A percentile compares a stretch with the other conserved stretches of the same genome.
phyloP scores from a whole-genome alignment of 1,284 basidiomycete genomes.

The Apiotrichum veenhuisii region DNA sequence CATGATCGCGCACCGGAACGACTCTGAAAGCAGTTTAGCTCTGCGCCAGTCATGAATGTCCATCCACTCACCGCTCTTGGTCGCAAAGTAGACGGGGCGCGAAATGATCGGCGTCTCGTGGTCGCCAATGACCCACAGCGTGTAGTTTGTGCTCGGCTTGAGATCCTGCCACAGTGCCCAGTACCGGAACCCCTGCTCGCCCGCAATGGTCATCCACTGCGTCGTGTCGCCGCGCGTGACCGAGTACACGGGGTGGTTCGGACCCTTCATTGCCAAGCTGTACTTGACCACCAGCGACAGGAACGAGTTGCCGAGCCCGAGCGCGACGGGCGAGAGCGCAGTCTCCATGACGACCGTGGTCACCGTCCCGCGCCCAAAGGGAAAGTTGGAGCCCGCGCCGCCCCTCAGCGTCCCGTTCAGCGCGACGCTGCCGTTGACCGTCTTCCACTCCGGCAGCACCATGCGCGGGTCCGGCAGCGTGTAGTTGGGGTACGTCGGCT shows the following conservation, averaged over 20 bases:
- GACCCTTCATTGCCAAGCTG: no score
- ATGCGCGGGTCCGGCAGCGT: slow-evolving; percentile 63
- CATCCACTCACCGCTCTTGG: slow-evolving; percentile 46
- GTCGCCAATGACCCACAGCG: slow-evolving; percentile 32
- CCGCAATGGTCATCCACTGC: slow-evolving; percentile 29
- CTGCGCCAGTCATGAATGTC: no score
- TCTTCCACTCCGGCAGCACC: slow-evolving; percentile 47
- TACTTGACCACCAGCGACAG: no score
- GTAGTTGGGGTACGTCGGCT: slow-evolving; percentile 73
- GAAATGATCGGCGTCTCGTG: slow-evolving; percentile 23
- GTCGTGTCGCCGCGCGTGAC: slow-evolving; percentile 21
- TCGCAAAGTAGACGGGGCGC: slow-evolving; percentile 40
- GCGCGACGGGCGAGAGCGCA: slow-evolving; percentile 53
- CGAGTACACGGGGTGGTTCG: neutral
- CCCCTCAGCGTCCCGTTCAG: slow-evolving; percentile 16
- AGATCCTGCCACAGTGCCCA: slow-evolving; percentile 33
- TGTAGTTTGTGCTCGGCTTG: slow-evolving; percentile 39
- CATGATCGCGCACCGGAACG: slow-evolving; percentile 68
- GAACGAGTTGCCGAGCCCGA: slow-evolving; percentile 49
- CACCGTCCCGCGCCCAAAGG: slow-evolving; percentile 55
- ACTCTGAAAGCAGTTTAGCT: slow-evolving; percentile 51
- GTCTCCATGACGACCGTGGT: slow-evolving; percentile 48
- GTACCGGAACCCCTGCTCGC: slow-evolving; percentile 33
- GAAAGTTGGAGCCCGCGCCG: slow-evolving; percentile 51
- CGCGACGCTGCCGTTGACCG: neutral